Base-by-base conservation (phyloP, 352 stramenopile genomes). In the Pilasporangium apinafurcum region DNA sequence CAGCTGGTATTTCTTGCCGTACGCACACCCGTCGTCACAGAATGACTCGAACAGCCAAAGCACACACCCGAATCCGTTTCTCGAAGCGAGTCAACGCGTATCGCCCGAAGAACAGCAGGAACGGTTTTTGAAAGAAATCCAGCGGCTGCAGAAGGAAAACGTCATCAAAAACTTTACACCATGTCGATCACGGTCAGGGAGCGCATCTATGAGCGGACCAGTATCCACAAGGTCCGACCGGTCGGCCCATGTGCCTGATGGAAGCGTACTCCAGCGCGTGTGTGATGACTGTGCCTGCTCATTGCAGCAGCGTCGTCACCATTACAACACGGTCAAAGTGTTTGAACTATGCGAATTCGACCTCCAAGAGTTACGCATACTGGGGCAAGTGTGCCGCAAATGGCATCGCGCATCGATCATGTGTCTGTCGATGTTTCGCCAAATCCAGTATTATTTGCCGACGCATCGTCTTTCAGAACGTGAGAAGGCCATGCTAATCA, bases 381-480 rank as follows among this genome's bases (percentile, higher is more conserved):
- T 92, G 13, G 80, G 80, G 0, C 80, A 90, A 49, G 80, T 92
- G 26, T 92, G 80, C 44, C 77, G 80, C 37, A 90, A 90, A 46
- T 92, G 80, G 80, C 80, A 92, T 39, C 80, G 80, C 44, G 80
- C 80, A 20, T 87, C 67, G 24, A 88, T 92, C 60, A 92, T 92
- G 80, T 87, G 80, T 20, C 53, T 92, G n/a, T 92, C 80, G 13
- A 90, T 81, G 70, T 90, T 92, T 29, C 80, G 80, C 22, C 80
- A 92, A 64, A 90, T 93, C 48, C 81, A 93, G 50, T 93, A 93
- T 32, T 91, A 90, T 51, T 44, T 93, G 20, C 81, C 81, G 12
- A 83, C 73, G 9, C 81, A 93, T 48, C 66, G 72, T 7, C 44
- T 91, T 12, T 90, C 78, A 4, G 66, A 75, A 33, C 56, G 75